Evolutionary conservation across 257 asterid genomes (phyloP), one percentile per base, ranked within the genome.

Genomic region (Thymus quinquecostatus): DNA sequence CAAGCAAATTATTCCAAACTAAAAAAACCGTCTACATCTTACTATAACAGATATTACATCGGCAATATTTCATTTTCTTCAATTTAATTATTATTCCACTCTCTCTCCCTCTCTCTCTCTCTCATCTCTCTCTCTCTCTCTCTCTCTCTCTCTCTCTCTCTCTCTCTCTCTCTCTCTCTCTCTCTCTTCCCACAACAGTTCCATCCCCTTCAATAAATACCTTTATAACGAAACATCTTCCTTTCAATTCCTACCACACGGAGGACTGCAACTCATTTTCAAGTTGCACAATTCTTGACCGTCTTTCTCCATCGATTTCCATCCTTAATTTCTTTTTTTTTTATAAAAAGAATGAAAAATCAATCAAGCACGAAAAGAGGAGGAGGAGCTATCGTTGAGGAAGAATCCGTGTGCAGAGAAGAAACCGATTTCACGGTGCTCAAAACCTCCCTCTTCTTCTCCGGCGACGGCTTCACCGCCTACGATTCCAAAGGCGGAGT

Each of bases 381-480:
- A 9, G 84, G 44, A 5, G 82, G 78, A 9, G 84, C 74, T 8
- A 74, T 83, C 3, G 87, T 83, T 2, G 88, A 88, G 65, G 83
- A 80, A 53, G 82, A 69, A 1, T 90, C 69, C 49, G 67, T 82
- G 0, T 76, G 47, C 75, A 64, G 53, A 2, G 85, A 85, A 73
- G 94, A 90, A 49, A 87, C 79, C 12, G 82, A 75, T 68, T 84
- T 91, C 48, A 91, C 96, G 0, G 96, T 91, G 56, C 69, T 12
- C 0, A 91, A 91, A 43, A 87, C 95, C 5, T 87, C 91, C 27
- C 87, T 86, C 30, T 91, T 91, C 82, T 91, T 81, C 85, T 63
- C 84, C 74, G 96, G 96, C 44, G 97, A 91, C 66, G 96, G 96
- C 3, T 91, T 85, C 83, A 73, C 84, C 70, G 96, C 86, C 40